phyloP scores from a whole-genome alignment of 306 rosid species.

The Sophora flavescens region DNA sequence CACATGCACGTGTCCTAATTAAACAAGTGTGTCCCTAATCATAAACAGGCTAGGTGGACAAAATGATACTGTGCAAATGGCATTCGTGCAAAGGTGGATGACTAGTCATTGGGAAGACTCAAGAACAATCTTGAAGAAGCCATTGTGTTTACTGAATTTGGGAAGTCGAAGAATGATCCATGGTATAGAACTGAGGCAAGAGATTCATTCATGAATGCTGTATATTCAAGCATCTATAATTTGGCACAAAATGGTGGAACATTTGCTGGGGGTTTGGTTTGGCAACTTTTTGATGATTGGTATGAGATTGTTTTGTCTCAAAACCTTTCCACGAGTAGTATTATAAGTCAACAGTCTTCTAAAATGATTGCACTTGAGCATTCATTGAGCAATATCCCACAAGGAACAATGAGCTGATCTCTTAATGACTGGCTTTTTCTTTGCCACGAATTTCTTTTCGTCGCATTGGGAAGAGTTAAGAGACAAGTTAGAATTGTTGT shows the following conservation, averaged over 20 bases:
- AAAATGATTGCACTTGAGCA: slow-evolving; percentile 48
- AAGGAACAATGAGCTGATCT: neutral
- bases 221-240: slow-evolving; percentile 49
- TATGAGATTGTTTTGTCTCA: slow-evolving; percentile 61
- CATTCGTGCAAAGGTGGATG: slow-evolving; percentile 55
- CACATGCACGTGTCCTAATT: neutral
- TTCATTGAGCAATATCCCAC: neutral
- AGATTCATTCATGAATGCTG: slow-evolving; percentile 46
- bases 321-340: slow-evolving; percentile 42
- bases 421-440: neutral
- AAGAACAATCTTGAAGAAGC: slow-evolving; percentile 55
- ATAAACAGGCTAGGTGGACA: slow-evolving; percentile 52
- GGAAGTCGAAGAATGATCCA: slow-evolving; percentile 53
- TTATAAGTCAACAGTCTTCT: slow-evolving; percentile 58
- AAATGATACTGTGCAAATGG: slow-evolving; percentile 48
- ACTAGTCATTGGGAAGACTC: slow-evolving; percentile 58
- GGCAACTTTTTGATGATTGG: slow-evolving; percentile 67
- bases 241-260: slow-evolving; percentile 53
- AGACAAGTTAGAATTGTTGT: neutral
- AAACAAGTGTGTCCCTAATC: neutral
- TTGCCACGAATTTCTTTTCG: neutral
- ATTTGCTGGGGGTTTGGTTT: slow-evolving; percentile 59
- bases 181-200: slow-evolving; percentile 42
- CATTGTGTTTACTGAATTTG: slow-evolving; percentile 61
- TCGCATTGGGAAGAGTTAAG: neutral